Base-by-base conservation (phyloP, 1,139 yeast genomes). In the Hyphopichia khmerensis region DNA sequence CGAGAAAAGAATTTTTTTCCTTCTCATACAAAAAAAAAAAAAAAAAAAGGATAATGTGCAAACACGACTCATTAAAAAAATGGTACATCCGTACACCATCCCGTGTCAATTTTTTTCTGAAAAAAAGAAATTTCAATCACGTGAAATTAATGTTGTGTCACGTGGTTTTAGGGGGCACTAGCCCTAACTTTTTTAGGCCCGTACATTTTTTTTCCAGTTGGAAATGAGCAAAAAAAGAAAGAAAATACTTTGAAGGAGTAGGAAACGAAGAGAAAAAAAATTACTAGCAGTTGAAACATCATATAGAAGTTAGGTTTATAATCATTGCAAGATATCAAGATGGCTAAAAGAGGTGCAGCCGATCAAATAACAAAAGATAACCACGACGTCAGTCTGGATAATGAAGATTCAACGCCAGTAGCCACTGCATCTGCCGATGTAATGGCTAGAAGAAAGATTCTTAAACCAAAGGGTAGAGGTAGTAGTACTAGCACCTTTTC, bases 321-420 rank as follows among this genome's bases (percentile, higher is more conserved):
- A n/a, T n/a, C n/a, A n/a, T n/a, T n/a, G n/a, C 13, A 6, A 3
- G 16, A 16, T 15, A 16, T 11, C 13, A 48, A 15, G 23, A 80
- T 81, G 84, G 70, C 82, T n/a, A 86, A 87, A 59, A 74, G 95
- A 67, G 66, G 72, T 41, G 91, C 95, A 3, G 79, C 68, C 39
- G 72, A 70, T 27, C 87, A 81, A 55, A 72, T 80, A 49, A 74
- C 80, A 35, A 69, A 78, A 18, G 63, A 50, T n/a, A 53, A 55
- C 34, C n/a, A 9, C n/a, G 64, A 57, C 26, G 32, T 13, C 3
- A 14, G 16, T 29, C 65, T 57, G 19, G 56, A 56, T 21, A 53
- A 50, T 15, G 73, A 65, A 31, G 65, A 60, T 15, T 57, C 58
- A n/a, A 51, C 54, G 15, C 56, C 59, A n/a, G 69, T 70, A 29